Evolutionary conservation across 1,284 basidiomycete species (phyloP).

Genomic region (Ganoderma meredithae): DNA sequence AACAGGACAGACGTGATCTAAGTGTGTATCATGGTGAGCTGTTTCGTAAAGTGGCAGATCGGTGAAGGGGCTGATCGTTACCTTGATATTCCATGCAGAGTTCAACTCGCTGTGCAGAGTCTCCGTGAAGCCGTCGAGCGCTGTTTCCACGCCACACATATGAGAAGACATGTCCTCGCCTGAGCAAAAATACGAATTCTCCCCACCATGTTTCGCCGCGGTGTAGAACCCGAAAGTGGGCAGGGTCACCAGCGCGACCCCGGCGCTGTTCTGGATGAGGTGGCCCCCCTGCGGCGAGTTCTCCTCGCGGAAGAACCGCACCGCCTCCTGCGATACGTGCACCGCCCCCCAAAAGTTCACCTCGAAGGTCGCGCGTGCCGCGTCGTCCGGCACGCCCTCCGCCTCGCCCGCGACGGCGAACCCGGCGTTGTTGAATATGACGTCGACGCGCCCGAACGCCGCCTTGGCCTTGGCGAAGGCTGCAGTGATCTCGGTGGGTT

Average conservation of each 20-base stretch:
- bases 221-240: conserved; percentile 42
- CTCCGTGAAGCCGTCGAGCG: conserved; percentile 45
- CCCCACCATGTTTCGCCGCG: conserved; percentile 40
- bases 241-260: conserved; percentile 34
- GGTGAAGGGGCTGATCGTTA: conserved; percentile 15
- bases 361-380: conserved; percentile 44
- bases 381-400: conserved; percentile 43
- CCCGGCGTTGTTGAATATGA: conserved; percentile 55
- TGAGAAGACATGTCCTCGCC: neutral
- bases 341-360: conserved; percentile 49
- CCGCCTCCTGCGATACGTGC: conserved; percentile 44
- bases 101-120: conserved; percentile 39
- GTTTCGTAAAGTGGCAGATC: neutral
- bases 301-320: conserved; percentile 48
- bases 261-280: conserved; percentile 42
- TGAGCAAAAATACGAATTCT: neutral
- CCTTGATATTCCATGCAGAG: conserved; percentile 43
- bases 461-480: conserved; percentile 45
- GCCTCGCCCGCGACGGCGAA: conserved; percentile 31
- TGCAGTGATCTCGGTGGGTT: conserved; percentile 36
- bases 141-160: conserved; percentile 25
- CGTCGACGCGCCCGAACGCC: conserved; percentile 50
- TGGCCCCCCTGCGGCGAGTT: conserved; percentile 44
- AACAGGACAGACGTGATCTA: conserved; percentile 29
- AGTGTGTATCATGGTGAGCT: neutral